Base-by-base conservation (phyloP, 306 rosid species). In the Mucuna pruriens region DNA sequence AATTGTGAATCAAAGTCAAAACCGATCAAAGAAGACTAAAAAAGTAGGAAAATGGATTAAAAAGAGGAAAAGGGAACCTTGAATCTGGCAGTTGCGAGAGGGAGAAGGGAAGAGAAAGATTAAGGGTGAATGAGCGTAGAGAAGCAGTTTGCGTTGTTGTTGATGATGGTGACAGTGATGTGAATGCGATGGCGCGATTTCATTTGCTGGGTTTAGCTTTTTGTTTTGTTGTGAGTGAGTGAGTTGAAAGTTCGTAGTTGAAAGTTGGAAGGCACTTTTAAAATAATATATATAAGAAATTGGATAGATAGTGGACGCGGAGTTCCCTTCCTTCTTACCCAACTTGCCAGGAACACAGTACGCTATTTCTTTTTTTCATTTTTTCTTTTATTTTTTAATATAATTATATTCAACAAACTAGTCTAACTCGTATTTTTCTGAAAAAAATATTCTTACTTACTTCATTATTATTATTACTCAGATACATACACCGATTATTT, bases 1-100 rank as follows among this genome's bases (percentile, higher is more conserved):
- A 7, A 61, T 33, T 7, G 19, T 15, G 36, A 84, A 85, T 76
- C 83, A 13, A 80, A 78, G 83, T 80, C 77, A 77, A 49, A 42
- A 80, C 45, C 58, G 73, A 66, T 65, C 44, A 78, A 72, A 9
- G 26, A 60, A 17, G 65, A 72, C 12, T 22, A 22, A 0, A 0
- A 66, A 71, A 63, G 36, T 51, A 46, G 0, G 83, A 55, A 26
- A 44, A 39, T 17, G 42, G 66, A 76, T 22, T 64, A 17, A 66
- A 65, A 12, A 26, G 60, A 71, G 77, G 39, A 75, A 36, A 49
- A 73, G 5, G 13, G 76, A 64, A 82, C 89, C 86, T 83, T 77
- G 80, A 86, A 78, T 78, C 74, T 11, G 71, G 80, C 88, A 51
- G 63, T 86, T 87, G 89, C 33, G 64, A 26, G 68, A 15, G 55